Conservation (phyloP, 257 asterid genomes). For the Solanum lignicaule region DNA sequence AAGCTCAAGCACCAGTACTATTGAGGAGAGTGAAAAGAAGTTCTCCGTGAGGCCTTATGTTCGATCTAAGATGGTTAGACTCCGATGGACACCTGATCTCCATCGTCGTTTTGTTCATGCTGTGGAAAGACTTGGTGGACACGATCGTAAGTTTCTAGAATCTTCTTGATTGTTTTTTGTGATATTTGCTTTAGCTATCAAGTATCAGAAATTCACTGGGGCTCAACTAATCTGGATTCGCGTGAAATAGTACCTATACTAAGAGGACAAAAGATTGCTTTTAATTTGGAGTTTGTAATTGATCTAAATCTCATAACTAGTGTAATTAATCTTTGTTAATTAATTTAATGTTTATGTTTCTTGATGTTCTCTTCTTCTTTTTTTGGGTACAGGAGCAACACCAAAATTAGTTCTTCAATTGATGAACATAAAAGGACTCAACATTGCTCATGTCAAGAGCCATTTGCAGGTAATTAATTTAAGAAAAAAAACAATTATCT, state of each 20-base stretch:
- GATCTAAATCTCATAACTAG: neutral
- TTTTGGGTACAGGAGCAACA: conserved; percentile 61
- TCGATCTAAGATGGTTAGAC: conserved; percentile 83
- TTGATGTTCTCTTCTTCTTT: neutral
- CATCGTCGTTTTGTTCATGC: conserved; percentile 64
- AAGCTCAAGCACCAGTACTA: conserved; percentile 70
- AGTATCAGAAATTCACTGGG: neutral
- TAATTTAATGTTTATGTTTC: neutral
- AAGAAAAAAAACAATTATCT: neutral
- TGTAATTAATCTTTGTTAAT: neutral
- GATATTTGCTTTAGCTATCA: neutral
- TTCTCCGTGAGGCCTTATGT: conserved; percentile 59
- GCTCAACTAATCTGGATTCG: neutral
- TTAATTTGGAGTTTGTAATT: neutral
- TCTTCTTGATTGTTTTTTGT: neutral
- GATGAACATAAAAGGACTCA: conserved; percentile 74
- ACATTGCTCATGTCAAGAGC: conserved; percentile 91
- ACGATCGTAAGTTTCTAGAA: conserved; percentile 40
- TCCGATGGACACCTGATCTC: conserved; percentile 87
- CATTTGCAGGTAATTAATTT: conserved; percentile 63
- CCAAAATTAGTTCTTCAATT: conserved; percentile 71
- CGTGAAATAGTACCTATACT: neutral
- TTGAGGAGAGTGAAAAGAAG: conserved; percentile 54
- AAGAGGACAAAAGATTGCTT: neutral
- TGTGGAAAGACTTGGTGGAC: conserved; percentile 81